These are phyloP conservation scores for Wickerhamomyces subpelliculosus DNA, from an alignment of 805 yeast species.

Conservation along the genomic window DNA sequence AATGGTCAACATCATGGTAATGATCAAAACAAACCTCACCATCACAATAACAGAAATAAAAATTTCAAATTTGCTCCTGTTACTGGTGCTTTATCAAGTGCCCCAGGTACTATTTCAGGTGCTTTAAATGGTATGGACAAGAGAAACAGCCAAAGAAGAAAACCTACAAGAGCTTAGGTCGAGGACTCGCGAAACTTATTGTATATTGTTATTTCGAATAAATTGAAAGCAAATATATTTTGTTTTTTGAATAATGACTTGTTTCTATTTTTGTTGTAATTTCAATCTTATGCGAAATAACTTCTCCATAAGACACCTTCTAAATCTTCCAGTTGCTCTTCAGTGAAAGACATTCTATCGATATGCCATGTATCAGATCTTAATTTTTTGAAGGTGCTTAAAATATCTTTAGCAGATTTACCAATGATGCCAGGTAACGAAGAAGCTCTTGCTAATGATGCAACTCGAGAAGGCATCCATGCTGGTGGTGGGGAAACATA, in stretches of 20 bases:
- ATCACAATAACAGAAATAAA: slow-evolving; percentile 23
- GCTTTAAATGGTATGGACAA: slow-evolving; percentile 31
- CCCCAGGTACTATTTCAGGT: slow-evolving; percentile 28
- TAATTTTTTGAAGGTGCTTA: slow-evolving; percentile 82
- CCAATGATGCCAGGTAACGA: slow-evolving; percentile 76
- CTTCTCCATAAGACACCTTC: slow-evolving; percentile 94
- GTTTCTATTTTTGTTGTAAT: too few relatives aligned
- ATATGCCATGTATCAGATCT: slow-evolving; percentile 96
- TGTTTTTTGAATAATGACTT: background rate
- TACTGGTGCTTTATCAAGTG: slow-evolving; percentile 27
- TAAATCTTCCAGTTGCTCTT: slow-evolving; percentile 76
- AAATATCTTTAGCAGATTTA: slow-evolving; percentile 69
- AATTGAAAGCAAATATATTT: background rate
- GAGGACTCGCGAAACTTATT: background rate
- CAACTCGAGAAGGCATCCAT: slow-evolving; percentile 78
- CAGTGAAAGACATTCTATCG: slow-evolving; percentile 68
- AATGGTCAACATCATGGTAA: slow-evolving; percentile 13
- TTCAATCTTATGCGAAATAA: slow-evolving; percentile 71
- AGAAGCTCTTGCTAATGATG: slow-evolving; percentile 63
- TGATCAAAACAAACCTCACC: slow-evolving; percentile 15
- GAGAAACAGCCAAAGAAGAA: slow-evolving; percentile 17
- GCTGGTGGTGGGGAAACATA: slow-evolving; percentile 84
- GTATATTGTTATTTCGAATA: background rate
- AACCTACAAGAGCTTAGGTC: slow-evolving; percentile 16
- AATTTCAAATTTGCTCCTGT: slow-evolving; percentile 25